phyloP scores from a whole-genome alignment of 805 yeast species.

The Nakazawaea ernobii region DNA sequence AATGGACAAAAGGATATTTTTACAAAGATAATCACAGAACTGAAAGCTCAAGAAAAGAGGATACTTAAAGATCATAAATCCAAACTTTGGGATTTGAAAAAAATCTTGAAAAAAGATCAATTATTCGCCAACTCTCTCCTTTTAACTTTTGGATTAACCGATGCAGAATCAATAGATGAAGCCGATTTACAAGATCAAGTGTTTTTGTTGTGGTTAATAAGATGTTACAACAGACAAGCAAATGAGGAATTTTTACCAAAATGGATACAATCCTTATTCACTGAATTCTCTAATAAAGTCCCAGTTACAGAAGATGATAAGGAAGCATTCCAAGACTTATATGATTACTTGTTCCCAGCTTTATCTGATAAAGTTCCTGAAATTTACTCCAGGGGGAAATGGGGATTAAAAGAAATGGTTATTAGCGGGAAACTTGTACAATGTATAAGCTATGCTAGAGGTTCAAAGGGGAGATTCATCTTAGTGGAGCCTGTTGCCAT shows the following conservation, averaged over 20 bases:
- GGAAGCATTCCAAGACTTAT: conserved; percentile 45
- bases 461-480: conserved; percentile 13
- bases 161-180: conserved; percentile 44
- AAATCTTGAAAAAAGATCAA: conserved; percentile 41
- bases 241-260: conserved; percentile 37
- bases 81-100: conserved; percentile 30
- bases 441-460: conserved; percentile 21
- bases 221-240: conserved; percentile 43
- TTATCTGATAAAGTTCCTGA: conserved; percentile 48
- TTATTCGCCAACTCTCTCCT: conserved; percentile 48
- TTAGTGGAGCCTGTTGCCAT: conserved; percentile 11
- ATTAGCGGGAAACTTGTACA: conserved; percentile 32
- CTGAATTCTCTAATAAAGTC: conserved; percentile 21
- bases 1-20: conserved; percentile 35
- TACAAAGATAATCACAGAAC: conserved; percentile 27
- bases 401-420: conserved; percentile 43
- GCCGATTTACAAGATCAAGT: conserved; percentile 51
- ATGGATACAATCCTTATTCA: conserved; percentile 41
- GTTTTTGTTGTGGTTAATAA: conserved; percentile 56
- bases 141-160: conserved; percentile 49
- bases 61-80: conserved; percentile 30
- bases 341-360: conserved; percentile 47
- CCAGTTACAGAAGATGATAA: conserved; percentile 48
- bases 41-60: conserved; percentile 38
- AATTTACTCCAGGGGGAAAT: conserved; percentile 41